These are phyloP conservation scores for Mycocalia duriaeana DNA, from an alignment of 1,284 basidiomycete genomes.

Conservation along the genomic window DNA sequence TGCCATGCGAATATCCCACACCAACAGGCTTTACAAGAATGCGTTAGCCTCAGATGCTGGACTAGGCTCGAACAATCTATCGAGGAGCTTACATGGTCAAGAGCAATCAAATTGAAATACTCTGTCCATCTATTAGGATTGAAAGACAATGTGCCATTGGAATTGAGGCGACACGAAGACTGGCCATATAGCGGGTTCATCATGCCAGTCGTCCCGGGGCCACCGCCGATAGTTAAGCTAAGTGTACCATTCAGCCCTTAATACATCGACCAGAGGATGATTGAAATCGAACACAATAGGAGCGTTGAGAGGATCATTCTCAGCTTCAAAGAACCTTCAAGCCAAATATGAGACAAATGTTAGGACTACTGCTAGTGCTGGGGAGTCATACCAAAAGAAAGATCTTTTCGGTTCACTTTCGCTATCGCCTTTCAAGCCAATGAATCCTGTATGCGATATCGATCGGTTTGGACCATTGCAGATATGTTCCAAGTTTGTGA, in stretches of 20 bases:
- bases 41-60: background rate
- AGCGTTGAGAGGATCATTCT: slow-evolving; percentile 19
- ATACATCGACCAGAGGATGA: too few species aligned
- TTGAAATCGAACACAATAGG: slow-evolving; percentile 24
- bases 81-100: slow-evolving; percentile 28
- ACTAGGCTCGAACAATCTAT: background rate
- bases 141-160: slow-evolving; percentile 15
- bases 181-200: slow-evolving; percentile 24
- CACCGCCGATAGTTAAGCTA: slow-evolving; percentile 28
- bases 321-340: slow-evolving; percentile 27
- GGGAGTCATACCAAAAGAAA: slow-evolving; percentile 25
- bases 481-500: background rate
- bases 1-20: slow-evolving; percentile 27
- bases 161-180: slow-evolving; percentile 20
- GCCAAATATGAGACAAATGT: background rate
- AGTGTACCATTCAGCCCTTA: too few species aligned
- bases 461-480: slow-evolving; percentile 1
- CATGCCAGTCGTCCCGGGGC: slow-evolving; percentile 26
- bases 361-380: background rate
- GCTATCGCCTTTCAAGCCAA: slow-evolving; percentile 24
- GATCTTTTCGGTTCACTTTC: slow-evolving; percentile 21
- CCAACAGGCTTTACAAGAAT: slow-evolving; percentile 22
- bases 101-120: slow-evolving; percentile 24
- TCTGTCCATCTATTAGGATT: slow-evolving; percentile 27
- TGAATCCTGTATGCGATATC: slow-evolving; percentile 23